These are phyloP conservation scores for Sporobolomyces pararoseus DNA, from an alignment of 768 basidiomycete species.

Conservation along the genomic window DNA sequence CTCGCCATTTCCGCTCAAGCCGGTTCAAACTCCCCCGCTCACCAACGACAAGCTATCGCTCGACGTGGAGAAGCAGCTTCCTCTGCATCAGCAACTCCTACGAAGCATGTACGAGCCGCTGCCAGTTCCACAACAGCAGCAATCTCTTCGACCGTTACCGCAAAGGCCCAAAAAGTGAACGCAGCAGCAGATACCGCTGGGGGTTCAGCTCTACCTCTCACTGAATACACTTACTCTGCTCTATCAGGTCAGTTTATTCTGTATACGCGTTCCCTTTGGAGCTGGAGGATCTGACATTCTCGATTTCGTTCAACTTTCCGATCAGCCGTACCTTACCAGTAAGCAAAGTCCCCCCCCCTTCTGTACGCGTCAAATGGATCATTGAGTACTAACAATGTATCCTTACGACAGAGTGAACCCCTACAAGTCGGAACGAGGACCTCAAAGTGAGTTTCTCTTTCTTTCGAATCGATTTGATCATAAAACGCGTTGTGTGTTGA, in stretches of 20 bases:
- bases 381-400: no score
- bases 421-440: conserved; percentile 16
- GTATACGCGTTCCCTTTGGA: no score
- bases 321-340: conserved; percentile 18
- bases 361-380: neutral
- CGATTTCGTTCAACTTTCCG: neutral
- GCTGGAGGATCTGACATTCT: no score
- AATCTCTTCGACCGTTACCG: neutral
- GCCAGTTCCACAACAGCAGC: neutral
- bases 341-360: neutral
- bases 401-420: conserved; percentile 23
- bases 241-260: conserved; percentile 12
- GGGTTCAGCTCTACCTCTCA: conserved; percentile 8
- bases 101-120: no score
- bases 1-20: neutral
- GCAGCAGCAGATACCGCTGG: neutral
- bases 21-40: neutral
- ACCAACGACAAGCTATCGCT: conserved; percentile 4
- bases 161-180: neutral
- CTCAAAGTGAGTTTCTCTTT: conserved; percentile 16
- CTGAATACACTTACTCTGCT: conserved; percentile 28
- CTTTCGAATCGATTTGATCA: neutral
- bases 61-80: neutral
- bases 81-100: neutral
- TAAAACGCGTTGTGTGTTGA: neutral